Percentiles rank a stretch among this genome's conserved stretches.
Evolutionary conservation across 2,329 filamentous ascomycete species (phyloP).

Genomic region (Sclerotinia borealis): DNA sequence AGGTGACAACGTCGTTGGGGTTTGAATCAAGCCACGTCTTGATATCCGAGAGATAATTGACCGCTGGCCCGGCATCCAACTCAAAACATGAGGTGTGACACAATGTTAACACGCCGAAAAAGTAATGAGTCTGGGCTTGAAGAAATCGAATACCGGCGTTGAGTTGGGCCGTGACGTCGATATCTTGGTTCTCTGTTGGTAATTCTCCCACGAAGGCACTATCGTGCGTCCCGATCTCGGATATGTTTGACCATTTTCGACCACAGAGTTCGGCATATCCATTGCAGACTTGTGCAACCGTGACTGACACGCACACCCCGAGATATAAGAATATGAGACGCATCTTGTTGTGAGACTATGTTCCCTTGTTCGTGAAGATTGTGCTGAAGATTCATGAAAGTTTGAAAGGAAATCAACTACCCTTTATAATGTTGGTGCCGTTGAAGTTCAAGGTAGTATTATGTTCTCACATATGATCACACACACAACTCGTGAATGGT

Average conservation of each 20-base stretch:
- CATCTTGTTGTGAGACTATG: background rate
- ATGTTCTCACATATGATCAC: background rate
- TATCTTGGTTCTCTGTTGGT: constrained; percentile 47
- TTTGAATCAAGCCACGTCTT: constrained; percentile 54
- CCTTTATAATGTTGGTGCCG: background rate
- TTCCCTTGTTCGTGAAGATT: background rate
- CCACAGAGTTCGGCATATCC: constrained; percentile 70
- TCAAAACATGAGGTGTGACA: constrained; percentile 9
- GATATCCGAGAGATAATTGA: constrained; percentile 48
- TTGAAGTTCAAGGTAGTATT: background rate
- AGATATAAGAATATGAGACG: background rate
- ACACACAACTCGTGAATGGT: background rate
- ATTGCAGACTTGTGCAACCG: constrained; percentile 40
- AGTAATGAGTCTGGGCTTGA: constrained; percentile 45
- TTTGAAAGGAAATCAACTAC: background rate
- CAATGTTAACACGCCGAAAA: constrained; percentile 27
- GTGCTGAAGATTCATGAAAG: background rate
- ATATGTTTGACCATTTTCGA: constrained; percentile 68
- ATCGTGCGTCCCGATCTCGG: constrained; percentile 66
- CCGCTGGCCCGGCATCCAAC: constrained; percentile 49
- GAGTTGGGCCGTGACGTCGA: constrained; percentile 54
- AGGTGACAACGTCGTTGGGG: constrained; percentile 53
- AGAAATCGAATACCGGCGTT: constrained; percentile 59
- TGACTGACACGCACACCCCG: background rate
- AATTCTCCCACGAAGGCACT: constrained; percentile 36